Base-by-base conservation (phyloP, 2,329 filamentous ascomycete species). In the Fusarium siculi region DNA sequence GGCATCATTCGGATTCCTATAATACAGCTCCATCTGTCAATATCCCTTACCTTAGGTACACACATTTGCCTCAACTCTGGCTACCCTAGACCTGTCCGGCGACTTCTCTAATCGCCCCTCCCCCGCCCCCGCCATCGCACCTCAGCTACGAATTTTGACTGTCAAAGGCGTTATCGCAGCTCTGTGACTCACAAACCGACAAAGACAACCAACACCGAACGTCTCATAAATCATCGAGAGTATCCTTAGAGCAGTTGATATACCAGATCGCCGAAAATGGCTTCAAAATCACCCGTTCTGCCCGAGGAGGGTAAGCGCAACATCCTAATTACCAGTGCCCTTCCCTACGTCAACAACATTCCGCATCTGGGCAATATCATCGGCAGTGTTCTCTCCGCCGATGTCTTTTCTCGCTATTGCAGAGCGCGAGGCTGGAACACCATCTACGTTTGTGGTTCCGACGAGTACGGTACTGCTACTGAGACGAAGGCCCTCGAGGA, bases 401-500 rank as follows among this genome's bases (percentile, higher is more conserved):
- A 98, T 80, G 93, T 97, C 72, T 98, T 93, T 81, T 88, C 93
- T 46, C 91, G 91, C 75, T 97, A 93, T 84, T 93, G 92, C 84
- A 94, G 94, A 82, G 91, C 93, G 47, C 90, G 94, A 78, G 93
- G 92, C 63, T 88, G 92, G 79, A 93, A 91, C 74, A 97, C 94
- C 4, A 88, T 97, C 56, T 97, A 91, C 82, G 87, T 97, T 75
- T 97, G 95, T 82, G 95, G 95, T 64, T 84, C 83, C n/a, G 96
- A 98, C 85, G 94, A 98, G 84, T 98, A 98, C 82, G 96, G 96
- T 65, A 98, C 96, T 18, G 95, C 96, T 28, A 97, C 95, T 37
- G 96, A 98, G 84, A 97, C 96, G 32, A 97, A 97, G 85, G 96
- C 96, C 9, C 90, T 98, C 44, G 94, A 97, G 81, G 94, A 96